Percentiles rank a stretch among this genome's conserved stretches.
phyloP scores from a whole-genome alignment of 495 filamentous ascomycete species.

The Lindgomyces ingoldianus region DNA sequence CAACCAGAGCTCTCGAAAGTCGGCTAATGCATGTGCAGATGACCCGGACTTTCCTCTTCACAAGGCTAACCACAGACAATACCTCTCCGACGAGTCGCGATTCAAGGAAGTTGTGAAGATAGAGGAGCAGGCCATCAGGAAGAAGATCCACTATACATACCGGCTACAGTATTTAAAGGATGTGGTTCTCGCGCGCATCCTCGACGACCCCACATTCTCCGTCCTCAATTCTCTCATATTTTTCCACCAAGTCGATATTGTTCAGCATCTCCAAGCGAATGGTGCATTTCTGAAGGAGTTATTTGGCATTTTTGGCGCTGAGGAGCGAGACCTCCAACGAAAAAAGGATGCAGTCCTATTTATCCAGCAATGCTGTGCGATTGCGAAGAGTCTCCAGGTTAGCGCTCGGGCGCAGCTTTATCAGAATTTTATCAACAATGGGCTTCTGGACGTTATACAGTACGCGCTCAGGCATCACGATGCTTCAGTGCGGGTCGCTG shows the following conservation, averaged over 20 bases:
- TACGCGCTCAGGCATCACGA: conserved; percentile 85
- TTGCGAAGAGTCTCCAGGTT: conserved; percentile 90
- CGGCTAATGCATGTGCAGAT: conserved; percentile 52
- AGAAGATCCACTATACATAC: conserved; percentile 95
- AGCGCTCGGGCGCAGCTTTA: conserved; percentile 78
- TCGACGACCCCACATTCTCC: conserved; percentile 96
- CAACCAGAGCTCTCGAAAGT: not conserved
- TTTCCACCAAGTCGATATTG: conserved; percentile 98
- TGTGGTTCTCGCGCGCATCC: conserved; percentile 90
- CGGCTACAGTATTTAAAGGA: conserved; percentile 98
- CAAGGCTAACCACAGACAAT: conserved; percentile 96
- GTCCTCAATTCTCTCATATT: conserved; percentile 98
- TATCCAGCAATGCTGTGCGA: conserved; percentile 92
- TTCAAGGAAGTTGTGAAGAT: conserved; percentile 97
- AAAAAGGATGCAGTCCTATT: conserved; percentile 95
- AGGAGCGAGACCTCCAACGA: conserved; percentile 63
- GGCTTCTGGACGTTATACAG: conserved; percentile 85
- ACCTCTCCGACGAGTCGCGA: conserved; percentile 80
- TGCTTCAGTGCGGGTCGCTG: conserved; percentile 82
- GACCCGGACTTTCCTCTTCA: conserved; percentile 98
- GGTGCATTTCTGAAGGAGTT: conserved; percentile 76
- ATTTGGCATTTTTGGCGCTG: conserved; percentile 80
- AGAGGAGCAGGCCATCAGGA: conserved; percentile 72
- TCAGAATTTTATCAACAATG: conserved; percentile 83
- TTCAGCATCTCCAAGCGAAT: conserved; percentile 85